These are phyloP conservation scores for Pseudopediastrum boryanum DNA, from an alignment of 139 green algal genomes.

Conservation along the genomic window DNA sequence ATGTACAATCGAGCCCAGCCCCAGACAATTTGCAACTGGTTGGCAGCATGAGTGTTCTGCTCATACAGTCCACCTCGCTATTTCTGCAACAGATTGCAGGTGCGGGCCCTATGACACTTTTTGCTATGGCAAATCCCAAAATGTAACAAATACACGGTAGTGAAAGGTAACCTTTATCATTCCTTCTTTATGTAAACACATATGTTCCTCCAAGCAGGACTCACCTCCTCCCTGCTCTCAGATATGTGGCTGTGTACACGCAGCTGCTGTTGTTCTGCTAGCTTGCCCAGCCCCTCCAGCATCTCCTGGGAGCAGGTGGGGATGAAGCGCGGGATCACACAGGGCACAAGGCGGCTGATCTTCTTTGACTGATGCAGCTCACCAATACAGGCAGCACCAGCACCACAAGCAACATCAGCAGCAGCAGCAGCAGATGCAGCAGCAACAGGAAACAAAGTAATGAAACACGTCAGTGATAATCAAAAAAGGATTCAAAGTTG, in stretches of 20 bases:
- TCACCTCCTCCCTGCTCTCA: conserved; percentile 13
- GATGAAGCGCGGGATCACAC: conserved; percentile 75
- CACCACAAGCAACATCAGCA: background rate
- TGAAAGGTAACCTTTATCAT: no score
- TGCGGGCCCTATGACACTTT: no score
- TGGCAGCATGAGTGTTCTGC: no score
- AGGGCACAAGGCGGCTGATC: conserved; percentile 52
- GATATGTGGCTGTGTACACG: conserved; percentile 40
- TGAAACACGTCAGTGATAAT: background rate
- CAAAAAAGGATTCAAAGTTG: no score
- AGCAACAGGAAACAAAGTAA: background rate
- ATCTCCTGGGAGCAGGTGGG: conserved; percentile 71
- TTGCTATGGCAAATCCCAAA: no score
- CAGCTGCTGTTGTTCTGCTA: conserved; percentile 31
- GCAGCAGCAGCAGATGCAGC: background rate
- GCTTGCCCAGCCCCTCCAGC: conserved; percentile 41
- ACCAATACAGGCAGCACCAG: background rate
- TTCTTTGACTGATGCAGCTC: background rate
- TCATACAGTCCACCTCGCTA: no score
- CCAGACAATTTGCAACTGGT: no score
- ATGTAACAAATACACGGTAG: no score
- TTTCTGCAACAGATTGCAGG: no score
- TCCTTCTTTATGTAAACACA: no score
- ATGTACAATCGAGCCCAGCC: no score
- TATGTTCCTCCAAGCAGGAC: no score